Evolutionary conservation across 176 grass and related monocot genomes (phyloP).

Genomic region (Metroxylon sagu): DNA sequence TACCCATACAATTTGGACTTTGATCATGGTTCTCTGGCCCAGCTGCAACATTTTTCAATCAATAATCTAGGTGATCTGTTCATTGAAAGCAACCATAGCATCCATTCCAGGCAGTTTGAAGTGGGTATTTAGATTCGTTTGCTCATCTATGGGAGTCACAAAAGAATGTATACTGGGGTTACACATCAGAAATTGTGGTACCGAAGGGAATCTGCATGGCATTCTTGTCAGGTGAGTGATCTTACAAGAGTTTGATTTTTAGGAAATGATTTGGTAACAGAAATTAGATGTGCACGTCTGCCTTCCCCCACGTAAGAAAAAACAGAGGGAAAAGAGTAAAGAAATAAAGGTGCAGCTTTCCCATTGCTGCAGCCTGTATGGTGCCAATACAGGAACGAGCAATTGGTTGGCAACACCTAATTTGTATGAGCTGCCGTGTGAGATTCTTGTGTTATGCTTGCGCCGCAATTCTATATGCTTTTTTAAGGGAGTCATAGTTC

Average conservation of each 20-base stretch:
- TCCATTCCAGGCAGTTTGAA: conserved; percentile 85
- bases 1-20: conserved; percentile 91
- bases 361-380: too few species aligned
- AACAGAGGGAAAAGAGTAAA: too few species aligned
- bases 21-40: conserved; percentile 58
- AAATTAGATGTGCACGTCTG: too few species aligned
- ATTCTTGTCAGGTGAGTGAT: conserved; percentile 76
- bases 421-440: too few species aligned
- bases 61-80: conserved; percentile 89
- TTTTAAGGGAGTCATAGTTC: too few species aligned
- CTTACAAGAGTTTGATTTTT: background rate
- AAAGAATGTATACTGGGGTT: conserved; percentile 78
- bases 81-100: conserved; percentile 87
- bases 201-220: conserved; percentile 84
- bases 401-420: too few species aligned
- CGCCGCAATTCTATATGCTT: too few species aligned
- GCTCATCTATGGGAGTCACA: conserved; percentile 74
- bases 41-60: conserved; percentile 69
- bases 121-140: conserved; percentile 88
- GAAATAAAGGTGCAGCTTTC: too few species aligned
- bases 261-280: too few species aligned
- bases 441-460: too few species aligned
- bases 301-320: too few species aligned
- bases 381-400: too few species aligned
- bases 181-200: conserved; percentile 91